Evolutionary conservation across 139 green algal species (phyloP), one percentile per base, ranked within the genome.

Genomic region (Asterochloris sp.): DNA sequence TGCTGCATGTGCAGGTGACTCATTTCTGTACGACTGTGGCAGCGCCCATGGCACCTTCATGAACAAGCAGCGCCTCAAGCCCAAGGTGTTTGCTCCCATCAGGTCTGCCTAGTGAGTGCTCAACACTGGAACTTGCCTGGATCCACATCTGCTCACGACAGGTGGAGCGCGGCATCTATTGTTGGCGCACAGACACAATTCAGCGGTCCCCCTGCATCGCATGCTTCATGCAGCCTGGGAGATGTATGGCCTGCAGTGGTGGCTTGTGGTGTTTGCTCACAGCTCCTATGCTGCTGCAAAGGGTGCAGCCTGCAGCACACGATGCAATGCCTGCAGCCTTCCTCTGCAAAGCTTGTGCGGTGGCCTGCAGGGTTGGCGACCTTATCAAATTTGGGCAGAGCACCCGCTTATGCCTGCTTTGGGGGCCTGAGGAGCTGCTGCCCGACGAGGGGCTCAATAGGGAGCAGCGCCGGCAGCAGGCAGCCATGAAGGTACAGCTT

Each of bases 11-110:
- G 38, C 38, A 54, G 38, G 38, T 54, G 86, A 89, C 27, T 91
- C 91, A 0, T 98, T 95, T 67, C 28, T 98, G n/a, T 95, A 88
- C 74, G 96, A 99, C 88, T 86, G 87, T 6, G 91, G 90, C 71
- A 94, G 84, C 80, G 96, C 94, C 1, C 96, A 99, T 80, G 95
- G 96, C 78, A 95, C 89, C 14, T 97, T 95, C 82, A 75, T 98
- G 12, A 99, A 99, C 88, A 97, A 97, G 83, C 78, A 89, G 74
- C 89, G 91, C 68, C 26, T 96, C 26, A 92, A 92, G 62, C 67
- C 89, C 0, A 38, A 75, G 0, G 80, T 93, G 47, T 86, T 94
- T 79, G 86, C 88, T 28, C 89, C 89, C 0, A 69, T 98, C 19
- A 83, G 86, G 90, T 91, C 62, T 4, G 86, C 54, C 47, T 71